Evolutionary conservation across 1,139 yeast species (phyloP), one percentile per base, ranked within the genome.

Genomic region (Sugiyamaella sp.): DNA sequence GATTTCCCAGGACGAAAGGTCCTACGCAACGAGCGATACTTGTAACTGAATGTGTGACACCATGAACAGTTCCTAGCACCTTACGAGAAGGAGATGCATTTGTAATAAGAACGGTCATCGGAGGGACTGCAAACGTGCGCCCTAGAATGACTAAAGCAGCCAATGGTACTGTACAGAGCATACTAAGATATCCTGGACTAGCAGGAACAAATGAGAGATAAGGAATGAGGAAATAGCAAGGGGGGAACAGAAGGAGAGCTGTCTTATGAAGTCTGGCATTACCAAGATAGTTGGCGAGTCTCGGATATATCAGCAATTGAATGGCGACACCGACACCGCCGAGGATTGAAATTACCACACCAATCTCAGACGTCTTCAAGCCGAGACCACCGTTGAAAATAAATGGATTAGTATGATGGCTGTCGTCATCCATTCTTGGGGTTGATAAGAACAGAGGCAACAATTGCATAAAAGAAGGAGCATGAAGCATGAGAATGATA

Each of bases 391-490:
- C 84, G 29, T 69, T 70, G 43, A 80, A 72, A 25, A 63, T 63
- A 61, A 77, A 71, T 0, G 80, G 80, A 63, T 49, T 54, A n/a
- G 48, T 57, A 42, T 55, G 58, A 19, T 66, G 60, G 12, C 49
- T 47, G 8, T 53, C 56, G 12, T 48, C 44, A 1, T 68, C 70
- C 54, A 66, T 69, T 43, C 78, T 71, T 22, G 79, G 75, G 6
- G 82, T 75, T 0, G 88, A 84, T 40, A 83, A 67, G 53, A 80
- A 80, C 4, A 84, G 78, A 3, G 88, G 87, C 39, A 82, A 69
- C 57, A 84, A 79, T 63, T 84, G 87, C 54, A 74, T 73, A 66
- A 76, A 82, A 3, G 81, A 75, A 8, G 82, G 74, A 20, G 74
- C 67, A 62, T 82, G 86, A 55, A 82, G 70, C 52, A 80, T 73